Base-by-base conservation (phyloP, 2,329 filamentous ascomycete species). In the Penicillium griseofulvum region DNA sequence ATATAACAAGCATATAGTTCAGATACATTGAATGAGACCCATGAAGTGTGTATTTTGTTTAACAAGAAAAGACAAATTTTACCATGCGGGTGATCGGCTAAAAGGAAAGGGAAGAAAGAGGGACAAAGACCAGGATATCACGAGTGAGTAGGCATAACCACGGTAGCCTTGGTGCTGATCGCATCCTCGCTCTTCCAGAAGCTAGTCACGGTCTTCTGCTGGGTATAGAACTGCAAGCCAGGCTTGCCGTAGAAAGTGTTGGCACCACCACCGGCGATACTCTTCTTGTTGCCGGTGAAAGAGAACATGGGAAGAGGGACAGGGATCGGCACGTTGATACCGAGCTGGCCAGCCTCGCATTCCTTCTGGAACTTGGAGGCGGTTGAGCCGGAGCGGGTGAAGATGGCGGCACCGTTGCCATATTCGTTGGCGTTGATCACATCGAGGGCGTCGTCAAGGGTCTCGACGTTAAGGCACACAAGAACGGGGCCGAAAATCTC, bases 211-310 rank as follows among this genome's bases (percentile, higher is more conserved):
- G 94, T 99, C 89, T 99, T 97, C 71, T 89, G 84, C 78, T 97
- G 94, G 3, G 94, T 99, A 76, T 96, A 97, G 73, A 99, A 99
- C 71, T 89, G 87, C 71, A 99, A 77, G 24, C 93, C 94, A 0
- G 91, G 90, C 76, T 90, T 89, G 63, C 94, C 94, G 76, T 99
- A 99, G 74, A 99, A 97, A 16, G 91, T 96, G 78, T 85, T 96
- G 36, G 90, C 89, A 58, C 94, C 93, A 49, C 92, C 92, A 52
- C 93, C 94, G 0, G 94, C 94, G 54, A 97, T 82, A 68, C 87
- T 91, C 82, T 89, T 92, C 87, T 99, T 93, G 80, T 87, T 87
- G 17, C 84, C 84, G 2, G 84, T 87, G 73, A 85, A 85, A 57
- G 77, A 81, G 75, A 85, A 85, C 81, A 85, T 84, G 65, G 83